Conservation (phyloP, 2,329 filamentous ascomycete species). For the Xylariaceae sp. region DNA sequence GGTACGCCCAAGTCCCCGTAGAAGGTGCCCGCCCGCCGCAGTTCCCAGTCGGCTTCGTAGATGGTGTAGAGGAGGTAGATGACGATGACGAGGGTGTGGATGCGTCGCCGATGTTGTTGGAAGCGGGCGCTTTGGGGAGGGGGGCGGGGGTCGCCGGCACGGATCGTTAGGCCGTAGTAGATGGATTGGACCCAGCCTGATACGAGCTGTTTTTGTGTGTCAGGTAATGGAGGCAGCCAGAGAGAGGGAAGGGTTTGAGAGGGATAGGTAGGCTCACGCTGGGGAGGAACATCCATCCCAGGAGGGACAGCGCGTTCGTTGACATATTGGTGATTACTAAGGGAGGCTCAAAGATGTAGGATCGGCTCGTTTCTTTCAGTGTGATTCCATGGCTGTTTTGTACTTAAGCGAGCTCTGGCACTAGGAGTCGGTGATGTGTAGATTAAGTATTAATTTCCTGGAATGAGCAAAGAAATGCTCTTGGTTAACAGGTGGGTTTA, state of each 20-base stretch:
- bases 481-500: not conserved
- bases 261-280: conserved; percentile 37
- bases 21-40: conserved; percentile 68
- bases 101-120: conserved; percentile 70
- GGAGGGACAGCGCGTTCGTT: conserved; percentile 42
- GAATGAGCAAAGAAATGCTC: not conserved
- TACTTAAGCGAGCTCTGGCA: not conserved
- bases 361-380: not conserved
- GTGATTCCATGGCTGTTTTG: not conserved
- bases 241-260: not conserved
- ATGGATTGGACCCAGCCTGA: conserved; percentile 74
- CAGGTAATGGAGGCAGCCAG: not conserved
- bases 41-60: conserved; percentile 82
- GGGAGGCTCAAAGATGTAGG: conserved; percentile 13
- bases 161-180: conserved; percentile 85
- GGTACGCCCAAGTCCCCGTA: conserved; percentile 74
- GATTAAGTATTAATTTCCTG: not conserved
- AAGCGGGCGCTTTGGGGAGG: conserved; percentile 65
- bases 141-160: conserved; percentile 80
- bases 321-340: conserved; percentile 39
- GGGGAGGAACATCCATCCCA: conserved; percentile 56
- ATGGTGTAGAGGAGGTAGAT: conserved; percentile 87
- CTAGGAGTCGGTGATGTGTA: not conserved
- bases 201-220: conserved; percentile 56
- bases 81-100: conserved; percentile 78